Evolutionary conservation across 1,139 yeast genomes (phyloP).

Genomic region (Candida gigantensis): DNA sequence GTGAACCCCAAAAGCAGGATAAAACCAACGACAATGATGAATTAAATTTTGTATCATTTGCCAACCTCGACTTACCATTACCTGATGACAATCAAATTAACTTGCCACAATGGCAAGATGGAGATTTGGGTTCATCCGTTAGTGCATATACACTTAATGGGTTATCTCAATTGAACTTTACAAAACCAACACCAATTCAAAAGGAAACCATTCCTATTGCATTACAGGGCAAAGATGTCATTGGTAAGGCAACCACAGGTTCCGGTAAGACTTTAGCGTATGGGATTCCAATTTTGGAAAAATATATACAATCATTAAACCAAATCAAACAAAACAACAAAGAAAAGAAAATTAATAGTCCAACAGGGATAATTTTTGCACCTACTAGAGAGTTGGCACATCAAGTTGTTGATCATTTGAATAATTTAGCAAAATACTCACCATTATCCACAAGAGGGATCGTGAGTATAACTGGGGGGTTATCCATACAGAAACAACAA

Average conservation of each 20-base stretch:
- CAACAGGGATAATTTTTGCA: conserved; percentile 81
- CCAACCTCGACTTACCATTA: conserved; percentile 25
- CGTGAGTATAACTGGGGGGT: conserved; percentile 89
- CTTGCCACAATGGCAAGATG: conserved; percentile 61
- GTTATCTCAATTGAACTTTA: conserved; percentile 57
- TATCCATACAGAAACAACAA: conserved; percentile 90
- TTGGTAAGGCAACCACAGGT: conserved; percentile 98
- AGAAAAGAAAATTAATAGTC: conserved; percentile 34
- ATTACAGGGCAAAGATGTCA: conserved; percentile 70
- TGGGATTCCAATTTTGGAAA: conserved; percentile 90
- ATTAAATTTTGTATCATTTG: conserved; percentile 26
- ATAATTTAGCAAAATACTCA: conserved; percentile 58
- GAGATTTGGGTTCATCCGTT: conserved; percentile 32
- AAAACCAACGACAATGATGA: conserved; percentile 16
- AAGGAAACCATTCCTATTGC: conserved; percentile 74
- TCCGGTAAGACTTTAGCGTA: conserved; percentile 97
- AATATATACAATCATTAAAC: conserved; percentile 37
- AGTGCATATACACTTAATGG: conserved; percentile 62
- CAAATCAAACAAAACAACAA: conserved; percentile 24
- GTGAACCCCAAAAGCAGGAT: conserved; percentile 19
- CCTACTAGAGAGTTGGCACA: conserved; percentile 97
- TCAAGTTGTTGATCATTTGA: conserved; percentile 84
- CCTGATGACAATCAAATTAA: conserved; percentile 44
- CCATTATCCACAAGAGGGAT: conserved; percentile 60
- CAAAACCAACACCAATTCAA: conserved; percentile 83